Base-by-base conservation (phyloP, 371 early-diverging fungal species). In the Basidiobolus meristosporus region DNA sequence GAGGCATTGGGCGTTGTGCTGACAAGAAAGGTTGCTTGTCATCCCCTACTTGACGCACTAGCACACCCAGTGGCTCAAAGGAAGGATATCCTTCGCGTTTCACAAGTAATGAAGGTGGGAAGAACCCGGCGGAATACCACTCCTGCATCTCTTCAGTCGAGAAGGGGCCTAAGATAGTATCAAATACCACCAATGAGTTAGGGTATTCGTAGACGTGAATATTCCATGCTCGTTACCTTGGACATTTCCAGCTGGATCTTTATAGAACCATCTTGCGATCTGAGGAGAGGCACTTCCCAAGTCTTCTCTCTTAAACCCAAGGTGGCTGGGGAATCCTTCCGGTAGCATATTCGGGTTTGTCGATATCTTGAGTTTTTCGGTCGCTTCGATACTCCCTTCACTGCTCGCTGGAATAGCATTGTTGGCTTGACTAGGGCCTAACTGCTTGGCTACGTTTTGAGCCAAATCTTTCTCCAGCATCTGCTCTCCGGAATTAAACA, bases 71-170 rank as follows among this genome's bases (percentile, higher is more conserved):
- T 0, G 73, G 71, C 43, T 82, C 83, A 54, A 81, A 83, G 1
- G 58, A 48, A 0, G 61, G 21, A 17, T 79, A 76, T 23, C 77
- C 80, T 33, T 79, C 84, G 19, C 73, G 66, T 50, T 70, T 63
- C 17, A 87, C 71, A 35, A 79, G 59, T 15, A 87, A 57, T 19
- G 70, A 69, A 11, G 63, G 54, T 0, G 70, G 52, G 45, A 87
- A 87, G 50, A 82, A 87, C 7, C 85, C 85, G 9, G 68, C 77
- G 31, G 68, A 67, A 52, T 68, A 82, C 88, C 88, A 87, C 41
- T 83, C 82, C 38, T 82, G 80, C 88, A 87, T 87, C 30, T 79
- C 77, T 7, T 68, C 58, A 6, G 78, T 73, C 10, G 69, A 62
- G 47, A 87, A 87, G 4, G 88, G 88, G 1, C 77, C 77, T n/a